Conservation (phyloP, 2,329 filamentous ascomycete genomes). For the Trichoderma harzianum region DNA sequence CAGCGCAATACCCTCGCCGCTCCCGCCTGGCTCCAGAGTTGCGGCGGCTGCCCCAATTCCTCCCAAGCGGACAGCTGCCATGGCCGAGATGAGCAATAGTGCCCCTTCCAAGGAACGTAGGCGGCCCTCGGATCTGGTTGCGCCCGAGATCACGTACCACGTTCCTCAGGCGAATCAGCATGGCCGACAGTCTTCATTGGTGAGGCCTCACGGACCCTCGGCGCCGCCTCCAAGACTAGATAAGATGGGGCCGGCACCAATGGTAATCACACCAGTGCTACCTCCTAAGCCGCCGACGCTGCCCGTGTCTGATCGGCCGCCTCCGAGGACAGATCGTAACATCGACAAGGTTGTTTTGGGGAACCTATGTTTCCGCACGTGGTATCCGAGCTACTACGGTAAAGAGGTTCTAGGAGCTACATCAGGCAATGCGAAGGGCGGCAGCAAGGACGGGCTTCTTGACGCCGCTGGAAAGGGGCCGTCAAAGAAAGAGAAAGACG, state of each 20-base stretch:
- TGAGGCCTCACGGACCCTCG: slow-evolving; percentile 34
- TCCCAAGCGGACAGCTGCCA: neutral
- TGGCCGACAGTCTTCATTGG: slow-evolving; percentile 30
- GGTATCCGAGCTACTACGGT: slow-evolving; percentile 89
- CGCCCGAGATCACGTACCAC: slow-evolving; percentile 42
- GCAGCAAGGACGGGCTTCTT: slow-evolving; percentile 29
- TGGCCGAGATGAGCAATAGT: slow-evolving; percentile 23
- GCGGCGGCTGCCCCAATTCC: neutral
- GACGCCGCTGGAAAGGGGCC: slow-evolving; percentile 29
- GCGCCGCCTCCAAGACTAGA: slow-evolving; percentile 32
- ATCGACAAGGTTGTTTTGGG: slow-evolving; percentile 85
- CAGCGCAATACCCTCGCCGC: neutral
- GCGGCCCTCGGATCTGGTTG: slow-evolving; percentile 36
- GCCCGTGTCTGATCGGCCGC: slow-evolving; percentile 31
- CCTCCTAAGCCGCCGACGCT: slow-evolving; percentile 33
- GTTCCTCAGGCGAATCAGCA: slow-evolving; percentile 34
- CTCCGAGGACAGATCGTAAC: slow-evolving; percentile 61
- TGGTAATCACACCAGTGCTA: slow-evolving; percentile 18
- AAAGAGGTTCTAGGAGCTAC: slow-evolving; percentile 63
- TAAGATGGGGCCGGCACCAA: slow-evolving; percentile 26
- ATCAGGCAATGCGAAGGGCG: slow-evolving; percentile 29
- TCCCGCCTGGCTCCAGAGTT: slow-evolving; percentile 10
- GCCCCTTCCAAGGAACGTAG: slow-evolving; percentile 25
- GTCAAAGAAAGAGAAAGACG: slow-evolving; percentile 35
- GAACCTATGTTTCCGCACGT: slow-evolving; percentile 77